Evolutionary conservation across 257 asterid genomes (phyloP).

Genomic region (Hygrophila difformis): DNA sequence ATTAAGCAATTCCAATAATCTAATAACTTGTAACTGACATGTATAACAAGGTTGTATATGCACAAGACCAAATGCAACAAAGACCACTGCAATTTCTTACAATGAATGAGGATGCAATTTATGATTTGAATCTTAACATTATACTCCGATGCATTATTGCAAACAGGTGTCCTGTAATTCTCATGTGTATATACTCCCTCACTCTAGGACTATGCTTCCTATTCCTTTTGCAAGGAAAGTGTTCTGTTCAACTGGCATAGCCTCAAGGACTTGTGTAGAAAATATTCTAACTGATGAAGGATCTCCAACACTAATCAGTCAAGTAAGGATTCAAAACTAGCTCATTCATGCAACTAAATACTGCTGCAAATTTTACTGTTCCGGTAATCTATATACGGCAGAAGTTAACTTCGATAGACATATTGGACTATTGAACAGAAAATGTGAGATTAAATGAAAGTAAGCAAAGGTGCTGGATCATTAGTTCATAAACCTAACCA

Average conservation of each 20-base stretch:
- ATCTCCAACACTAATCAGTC: not conserved
- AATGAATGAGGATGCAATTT: slow-evolving; percentile 10
- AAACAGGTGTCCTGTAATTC: no score
- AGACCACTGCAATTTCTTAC: slow-evolving; percentile 1
- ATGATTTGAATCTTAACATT: not conserved
- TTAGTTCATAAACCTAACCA: no score
- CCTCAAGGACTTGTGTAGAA: no score
- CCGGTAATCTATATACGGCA: not conserved
- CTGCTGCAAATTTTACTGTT: not conserved
- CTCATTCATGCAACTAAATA: slow-evolving; percentile 6
- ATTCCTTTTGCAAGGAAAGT: not conserved
- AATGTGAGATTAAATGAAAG: no score
- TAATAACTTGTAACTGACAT: not conserved
- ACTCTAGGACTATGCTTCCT: not conserved
- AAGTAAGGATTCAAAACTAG: not conserved
- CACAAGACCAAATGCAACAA: slow-evolving; percentile 2
- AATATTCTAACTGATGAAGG: no score
- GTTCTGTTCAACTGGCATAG: not conserved
- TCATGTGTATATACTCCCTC: not conserved
- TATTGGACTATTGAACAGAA: no score
- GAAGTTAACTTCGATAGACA: no score
- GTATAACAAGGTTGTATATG: slow-evolving; percentile 7
- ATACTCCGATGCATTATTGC: no score
- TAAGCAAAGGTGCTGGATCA: no score
- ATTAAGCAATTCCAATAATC: not conserved